Percentiles rank a stretch among this genome's conserved stretches.
Conservation (phyloP, 768 basidiomycete genomes). For the Boletus rubroflammeus region DNA sequence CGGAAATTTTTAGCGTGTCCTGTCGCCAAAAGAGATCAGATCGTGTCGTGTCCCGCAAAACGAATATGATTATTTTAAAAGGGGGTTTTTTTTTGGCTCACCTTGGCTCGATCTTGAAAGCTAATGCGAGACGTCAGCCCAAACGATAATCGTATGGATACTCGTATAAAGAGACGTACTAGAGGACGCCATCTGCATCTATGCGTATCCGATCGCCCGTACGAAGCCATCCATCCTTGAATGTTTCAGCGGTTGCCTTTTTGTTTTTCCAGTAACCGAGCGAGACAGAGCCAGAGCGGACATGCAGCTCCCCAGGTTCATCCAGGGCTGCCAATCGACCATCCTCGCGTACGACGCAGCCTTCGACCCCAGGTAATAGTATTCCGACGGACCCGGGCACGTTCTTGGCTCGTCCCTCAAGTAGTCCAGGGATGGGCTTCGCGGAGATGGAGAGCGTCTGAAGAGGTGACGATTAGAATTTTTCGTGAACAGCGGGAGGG, state of each 20-base stretch:
- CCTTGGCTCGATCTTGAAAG: conserved; percentile 77
- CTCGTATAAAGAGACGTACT: conserved; percentile 39
- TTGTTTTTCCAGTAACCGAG: conserved; percentile 74
- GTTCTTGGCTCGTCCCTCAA: conserved; percentile 41
- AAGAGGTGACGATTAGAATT: background rate
- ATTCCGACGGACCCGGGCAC: conserved; percentile 51
- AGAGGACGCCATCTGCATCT: conserved; percentile 60
- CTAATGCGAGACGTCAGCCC: conserved; percentile 31
- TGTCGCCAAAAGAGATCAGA: conserved; percentile 21
- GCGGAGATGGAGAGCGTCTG: conserved; percentile 55
- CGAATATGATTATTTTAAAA: too few relatives aligned
- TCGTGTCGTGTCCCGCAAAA: too few relatives aligned
- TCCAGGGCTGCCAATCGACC: conserved; percentile 49
- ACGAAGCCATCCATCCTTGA: conserved; percentile 65
- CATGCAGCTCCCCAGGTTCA: conserved; percentile 66
- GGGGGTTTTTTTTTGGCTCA: too few relatives aligned
- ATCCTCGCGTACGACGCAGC: conserved; percentile 56
- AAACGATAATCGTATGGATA: background rate
- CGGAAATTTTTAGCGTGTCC: conserved; percentile 81
- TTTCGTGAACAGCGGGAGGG: background rate
- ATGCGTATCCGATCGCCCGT: conserved; percentile 72
- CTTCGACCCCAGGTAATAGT: conserved; percentile 62
- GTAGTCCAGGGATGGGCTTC: conserved; percentile 43
- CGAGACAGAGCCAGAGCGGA: conserved; percentile 53
- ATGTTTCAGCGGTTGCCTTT: conserved; percentile 62